These are phyloP conservation scores for Penicillium psychrosexuale DNA, from an alignment of 2,329 filamentous ascomycete genomes.

Conservation along the genomic window DNA sequence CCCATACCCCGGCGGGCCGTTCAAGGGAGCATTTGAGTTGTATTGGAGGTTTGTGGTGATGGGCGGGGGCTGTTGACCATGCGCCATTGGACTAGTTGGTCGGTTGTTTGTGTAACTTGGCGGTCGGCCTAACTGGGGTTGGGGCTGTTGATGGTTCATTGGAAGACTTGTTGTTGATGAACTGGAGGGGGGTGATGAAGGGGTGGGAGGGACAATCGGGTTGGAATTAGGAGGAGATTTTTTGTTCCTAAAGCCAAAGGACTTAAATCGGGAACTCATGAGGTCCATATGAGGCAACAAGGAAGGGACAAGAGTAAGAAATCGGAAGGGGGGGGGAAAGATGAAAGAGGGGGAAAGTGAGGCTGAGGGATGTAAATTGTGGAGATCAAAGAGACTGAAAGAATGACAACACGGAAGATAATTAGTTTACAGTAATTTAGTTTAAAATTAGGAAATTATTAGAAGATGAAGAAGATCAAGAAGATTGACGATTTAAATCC, in stretches of 20 bases:
- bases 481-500: too few species aligned
- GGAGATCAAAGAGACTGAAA: slow-evolving; percentile 16
- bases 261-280: slow-evolving; percentile 53
- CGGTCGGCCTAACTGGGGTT: slow-evolving; percentile 55
- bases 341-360: slow-evolving; percentile 16
- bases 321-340: slow-evolving; percentile 8
- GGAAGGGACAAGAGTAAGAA: slow-evolving; percentile 4
- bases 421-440: too few species aligned
- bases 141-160: slow-evolving; percentile 48
- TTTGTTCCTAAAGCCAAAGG: slow-evolving; percentile 47
- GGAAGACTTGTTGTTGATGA: slow-evolving; percentile 51
- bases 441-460: too few species aligned
- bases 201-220: slow-evolving; percentile 34
- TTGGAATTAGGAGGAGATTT: slow-evolving; percentile 28
- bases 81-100: slow-evolving; percentile 53
- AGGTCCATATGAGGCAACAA: slow-evolving; percentile 42
- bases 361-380: slow-evolving; percentile 11
- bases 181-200: slow-evolving; percentile 42
- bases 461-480: too few species aligned
- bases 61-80: slow-evolving; percentile 48
- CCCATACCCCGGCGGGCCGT: slow-evolving; percentile 46
- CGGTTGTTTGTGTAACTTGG: slow-evolving; percentile 60
- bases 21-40: slow-evolving; percentile 33
- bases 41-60: slow-evolving; percentile 56
- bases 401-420: background rate